These are phyloP conservation scores for Pseudonectria buxi DNA, from an alignment of 2,329 filamentous ascomycete species.

Conservation along the genomic window DNA sequence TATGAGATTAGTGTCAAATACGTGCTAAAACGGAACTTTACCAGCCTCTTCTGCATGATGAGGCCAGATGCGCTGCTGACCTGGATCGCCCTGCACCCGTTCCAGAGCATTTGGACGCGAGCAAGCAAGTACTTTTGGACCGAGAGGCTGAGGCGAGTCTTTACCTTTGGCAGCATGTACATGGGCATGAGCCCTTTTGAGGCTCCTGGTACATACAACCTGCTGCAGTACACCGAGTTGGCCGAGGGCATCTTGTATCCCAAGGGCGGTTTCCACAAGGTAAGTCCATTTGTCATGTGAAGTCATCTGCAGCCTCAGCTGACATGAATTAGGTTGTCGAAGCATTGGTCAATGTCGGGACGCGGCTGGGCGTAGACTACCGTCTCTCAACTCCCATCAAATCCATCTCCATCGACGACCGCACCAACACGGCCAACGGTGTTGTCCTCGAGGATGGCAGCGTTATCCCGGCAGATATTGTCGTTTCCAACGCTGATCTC, in stretches of 20 bases:
- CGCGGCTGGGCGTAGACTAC: constrained; percentile 56
- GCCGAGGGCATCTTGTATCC: constrained; percentile 74
- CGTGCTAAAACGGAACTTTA: constrained; percentile 63
- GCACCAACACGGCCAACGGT: constrained; percentile 41
- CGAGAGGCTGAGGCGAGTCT: constrained; percentile 61
- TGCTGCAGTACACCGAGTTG: constrained; percentile 67
- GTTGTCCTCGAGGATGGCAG: constrained; percentile 54
- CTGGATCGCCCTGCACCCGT: constrained; percentile 57
- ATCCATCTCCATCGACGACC: constrained; percentile 43
- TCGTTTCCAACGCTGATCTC: constrained; percentile 67
- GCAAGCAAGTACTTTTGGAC: constrained; percentile 63
- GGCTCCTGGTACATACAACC: constrained; percentile 65
- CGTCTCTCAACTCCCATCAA: constrained; percentile 52
- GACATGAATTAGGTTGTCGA: constrained; percentile 41
- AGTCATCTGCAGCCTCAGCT: too few species aligned
- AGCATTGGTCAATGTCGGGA: constrained; percentile 56
- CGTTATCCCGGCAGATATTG: constrained; percentile 54
- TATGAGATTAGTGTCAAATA: constrained; percentile 62
- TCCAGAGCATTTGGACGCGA: constrained; percentile 62
- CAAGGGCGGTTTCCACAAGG: constrained; percentile 59
- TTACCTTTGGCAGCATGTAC: constrained; percentile 77
- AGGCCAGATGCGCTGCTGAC: constrained; percentile 52
- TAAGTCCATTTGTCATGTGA: neutral
- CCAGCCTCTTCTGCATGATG: constrained; percentile 49
- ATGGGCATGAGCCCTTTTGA: constrained; percentile 77